phyloP scores from a whole-genome alignment of 2,329 filamentous ascomycete genomes.

The Monilinia aucupariae region DNA sequence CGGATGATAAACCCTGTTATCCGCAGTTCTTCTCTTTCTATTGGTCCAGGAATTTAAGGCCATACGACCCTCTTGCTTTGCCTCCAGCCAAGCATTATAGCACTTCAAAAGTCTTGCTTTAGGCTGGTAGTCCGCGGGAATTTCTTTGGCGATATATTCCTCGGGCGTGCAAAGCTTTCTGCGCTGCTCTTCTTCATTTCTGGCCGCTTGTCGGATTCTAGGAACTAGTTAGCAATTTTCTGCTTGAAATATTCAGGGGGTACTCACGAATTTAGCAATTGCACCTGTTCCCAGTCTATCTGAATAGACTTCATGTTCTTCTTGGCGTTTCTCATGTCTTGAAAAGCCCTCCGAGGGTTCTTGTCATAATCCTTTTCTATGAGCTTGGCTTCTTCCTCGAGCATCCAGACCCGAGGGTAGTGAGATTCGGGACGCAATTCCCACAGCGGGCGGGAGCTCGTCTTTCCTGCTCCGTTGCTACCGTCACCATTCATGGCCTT shows the following conservation, averaged over 20 bases:
- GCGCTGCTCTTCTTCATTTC: background rate
- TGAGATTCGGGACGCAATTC: background rate
- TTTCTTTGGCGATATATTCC: background rate
- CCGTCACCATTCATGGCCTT: background rate
- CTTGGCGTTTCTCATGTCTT: background rate
- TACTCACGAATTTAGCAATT: background rate
- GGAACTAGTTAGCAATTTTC: background rate
- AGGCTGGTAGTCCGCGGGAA: background rate
- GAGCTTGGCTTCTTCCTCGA: background rate
- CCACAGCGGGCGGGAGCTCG: background rate
- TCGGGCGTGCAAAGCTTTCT: background rate
- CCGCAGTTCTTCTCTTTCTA: background rate
- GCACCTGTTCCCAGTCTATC: background rate
- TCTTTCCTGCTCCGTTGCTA: background rate
- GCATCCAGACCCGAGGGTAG: background rate
- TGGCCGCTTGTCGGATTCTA: background rate
- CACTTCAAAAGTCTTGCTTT: background rate
- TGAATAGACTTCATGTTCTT: background rate
- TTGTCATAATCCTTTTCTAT: background rate
- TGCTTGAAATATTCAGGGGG: too few relatives aligned
- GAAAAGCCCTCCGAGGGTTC: background rate
- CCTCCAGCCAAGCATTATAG: background rate
- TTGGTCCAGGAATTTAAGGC: background rate
- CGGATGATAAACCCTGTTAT: background rate
- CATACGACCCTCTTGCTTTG: background rate